A percentile compares a stretch with the other conserved stretches of the same genome.
Conservation (phyloP, 164 flowering plant species). For the Aristolochia contorta region DNA sequence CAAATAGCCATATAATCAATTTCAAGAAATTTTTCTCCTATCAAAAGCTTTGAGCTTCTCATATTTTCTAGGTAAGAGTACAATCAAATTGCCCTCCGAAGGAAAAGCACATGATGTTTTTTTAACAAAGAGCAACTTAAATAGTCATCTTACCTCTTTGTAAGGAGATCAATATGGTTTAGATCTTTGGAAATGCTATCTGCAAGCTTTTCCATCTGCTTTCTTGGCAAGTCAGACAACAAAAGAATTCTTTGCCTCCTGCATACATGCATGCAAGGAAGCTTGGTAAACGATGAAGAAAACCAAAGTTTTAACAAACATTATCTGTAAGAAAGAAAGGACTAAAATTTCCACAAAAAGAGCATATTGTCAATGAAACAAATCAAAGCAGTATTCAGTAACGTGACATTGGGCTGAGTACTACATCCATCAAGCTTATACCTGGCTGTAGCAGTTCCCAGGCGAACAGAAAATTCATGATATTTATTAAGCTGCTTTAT, state of each 20-base stretch:
- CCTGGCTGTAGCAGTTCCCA: constrained; percentile 96
- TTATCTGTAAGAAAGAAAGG: too few relatives aligned
- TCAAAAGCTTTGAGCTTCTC: too few relatives aligned
- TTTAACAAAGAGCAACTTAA: too few relatives aligned
- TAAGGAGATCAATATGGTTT: constrained; percentile 75
- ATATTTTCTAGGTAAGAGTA: too few relatives aligned
- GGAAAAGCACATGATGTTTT: too few relatives aligned
- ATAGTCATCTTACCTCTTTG: constrained; percentile 53
- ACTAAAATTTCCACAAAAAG: too few relatives aligned
- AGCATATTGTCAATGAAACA: too few relatives aligned
- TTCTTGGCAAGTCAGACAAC: constrained; percentile 89
- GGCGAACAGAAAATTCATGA: constrained; percentile 84
- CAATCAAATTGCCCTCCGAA: too few relatives aligned
- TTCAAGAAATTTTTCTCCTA: not conserved
- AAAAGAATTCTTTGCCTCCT: constrained; percentile 97
- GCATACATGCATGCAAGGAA: constrained; percentile 8
- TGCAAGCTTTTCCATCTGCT: constrained; percentile 82
- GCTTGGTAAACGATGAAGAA: constrained; percentile 6
- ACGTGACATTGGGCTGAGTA: too few relatives aligned
- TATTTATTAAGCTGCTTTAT: constrained; percentile 88
- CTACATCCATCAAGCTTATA: constrained; percentile 19
- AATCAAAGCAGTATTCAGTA: too few relatives aligned
- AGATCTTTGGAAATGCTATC: constrained; percentile 78
- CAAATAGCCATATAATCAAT: constrained; percentile 1
- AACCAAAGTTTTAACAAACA: not conserved